These are phyloP conservation scores for Fusarium newnesense DNA, from an alignment of 2,329 filamentous ascomycete species.

Conservation along the genomic window DNA sequence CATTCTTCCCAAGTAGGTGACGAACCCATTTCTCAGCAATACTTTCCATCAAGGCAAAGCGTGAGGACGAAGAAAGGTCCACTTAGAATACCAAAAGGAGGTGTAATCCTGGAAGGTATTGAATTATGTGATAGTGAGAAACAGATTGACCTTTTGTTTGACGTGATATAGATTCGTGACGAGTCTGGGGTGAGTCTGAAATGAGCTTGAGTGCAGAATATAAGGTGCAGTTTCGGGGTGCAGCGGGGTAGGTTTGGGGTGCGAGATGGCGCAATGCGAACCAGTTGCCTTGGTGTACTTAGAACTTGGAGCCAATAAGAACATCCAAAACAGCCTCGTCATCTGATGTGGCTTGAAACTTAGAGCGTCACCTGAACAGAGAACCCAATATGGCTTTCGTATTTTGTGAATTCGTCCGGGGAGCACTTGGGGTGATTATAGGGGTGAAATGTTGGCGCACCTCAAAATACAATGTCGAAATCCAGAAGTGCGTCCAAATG, in stretches of 20 bases:
- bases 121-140: rapidly evolving
- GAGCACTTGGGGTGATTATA: rapidly evolving
- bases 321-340: not conserved
- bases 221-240: not conserved
- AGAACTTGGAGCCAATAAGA: not conserved
- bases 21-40: not conserved
- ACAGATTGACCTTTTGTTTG: too few relatives aligned
- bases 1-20: too few relatives aligned
- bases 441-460: not conserved
- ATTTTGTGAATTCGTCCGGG: not conserved
- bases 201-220: rapidly evolving
- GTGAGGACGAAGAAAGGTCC: not conserved
- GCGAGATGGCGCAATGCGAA: not conserved
- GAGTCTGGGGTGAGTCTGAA: not conserved
- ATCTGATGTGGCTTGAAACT: not conserved
- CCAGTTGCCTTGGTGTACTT: not conserved
- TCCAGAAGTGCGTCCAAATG: not conserved
- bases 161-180: rapidly evolving
- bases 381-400: rapidly evolving
- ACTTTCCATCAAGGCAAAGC: not conserved
- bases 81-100: rapidly evolving
- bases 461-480: not conserved
- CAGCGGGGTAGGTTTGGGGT: not conserved
- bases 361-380: rapidly evolving
- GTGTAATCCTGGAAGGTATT: rapidly evolving